These are phyloP conservation scores for Ustilago xerochloae DNA, from an alignment of 1,284 basidiomycete species.

Conservation along the genomic window DNA sequence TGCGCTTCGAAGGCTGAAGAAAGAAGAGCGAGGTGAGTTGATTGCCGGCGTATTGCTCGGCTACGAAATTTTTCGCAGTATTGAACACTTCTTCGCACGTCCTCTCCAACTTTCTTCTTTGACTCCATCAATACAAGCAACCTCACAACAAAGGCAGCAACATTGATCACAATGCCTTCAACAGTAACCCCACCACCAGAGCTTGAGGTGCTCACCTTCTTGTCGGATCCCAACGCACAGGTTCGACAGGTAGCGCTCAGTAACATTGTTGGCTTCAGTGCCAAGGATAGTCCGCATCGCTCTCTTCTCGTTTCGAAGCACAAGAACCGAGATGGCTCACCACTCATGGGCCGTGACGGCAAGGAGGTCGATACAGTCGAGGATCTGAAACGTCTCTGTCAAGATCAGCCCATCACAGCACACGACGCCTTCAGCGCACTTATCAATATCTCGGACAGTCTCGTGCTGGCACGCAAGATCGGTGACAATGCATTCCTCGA, in stretches of 20 bases:
- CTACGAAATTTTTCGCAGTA: constrained; percentile 20
- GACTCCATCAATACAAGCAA: background rate
- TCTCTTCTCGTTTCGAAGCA: constrained; percentile 56
- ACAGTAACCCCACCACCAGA: constrained; percentile 36
- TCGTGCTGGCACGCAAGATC: constrained; percentile 77
- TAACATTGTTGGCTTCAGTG: constrained; percentile 75
- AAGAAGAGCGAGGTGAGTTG: background rate
- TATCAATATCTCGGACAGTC: constrained; percentile 90
- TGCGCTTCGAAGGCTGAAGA: constrained; percentile 16
- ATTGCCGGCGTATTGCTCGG: constrained; percentile 21
- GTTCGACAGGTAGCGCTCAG: constrained; percentile 86
- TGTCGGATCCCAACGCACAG: constrained; percentile 86
- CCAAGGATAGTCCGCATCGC: constrained; percentile 54
- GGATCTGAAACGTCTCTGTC: constrained; percentile 84
- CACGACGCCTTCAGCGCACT: constrained; percentile 95
- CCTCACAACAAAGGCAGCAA: background rate
- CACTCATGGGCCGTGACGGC: constrained; percentile 53
- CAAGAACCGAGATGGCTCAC: constrained; percentile 53
- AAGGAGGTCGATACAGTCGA: constrained; percentile 62
- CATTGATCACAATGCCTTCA: constrained; percentile 26
- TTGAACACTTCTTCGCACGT: constrained; percentile 3
- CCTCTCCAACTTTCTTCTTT: constrained; percentile 1
- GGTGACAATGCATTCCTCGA: constrained; percentile 79
- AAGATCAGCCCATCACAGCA: constrained; percentile 82
- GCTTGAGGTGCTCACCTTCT: constrained; percentile 81